Evolutionary conservation across 169 alveolate genomes (phyloP).

Genomic region (Plasmodium gaboni): DNA sequence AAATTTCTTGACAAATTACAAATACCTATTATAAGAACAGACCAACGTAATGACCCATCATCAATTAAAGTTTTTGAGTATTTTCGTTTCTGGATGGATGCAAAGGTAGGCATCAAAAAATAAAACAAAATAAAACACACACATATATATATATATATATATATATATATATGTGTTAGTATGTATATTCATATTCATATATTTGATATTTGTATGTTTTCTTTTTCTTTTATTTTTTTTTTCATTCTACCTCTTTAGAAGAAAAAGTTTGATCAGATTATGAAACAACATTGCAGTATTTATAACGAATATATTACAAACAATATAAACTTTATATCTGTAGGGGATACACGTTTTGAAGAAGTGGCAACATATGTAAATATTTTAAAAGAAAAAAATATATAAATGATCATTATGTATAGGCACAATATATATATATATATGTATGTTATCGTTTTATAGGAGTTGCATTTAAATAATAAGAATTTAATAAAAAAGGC

Average conservation of each 20-base stretch:
- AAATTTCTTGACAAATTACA: constrained; percentile 78
- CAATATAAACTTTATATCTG: constrained; percentile 83
- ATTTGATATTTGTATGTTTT: background rate
- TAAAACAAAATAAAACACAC: constrained; percentile 14
- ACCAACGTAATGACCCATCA: constrained; percentile 82
- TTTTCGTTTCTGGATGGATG: constrained; percentile 88
- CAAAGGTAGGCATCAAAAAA: constrained; percentile 79
- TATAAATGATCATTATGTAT: background rate
- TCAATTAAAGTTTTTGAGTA: constrained; percentile 81
- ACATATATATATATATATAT: background rate
- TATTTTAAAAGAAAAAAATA: constrained; percentile 1
- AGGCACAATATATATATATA: background rate
- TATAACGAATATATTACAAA: constrained; percentile 24
- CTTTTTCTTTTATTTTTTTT: background rate
- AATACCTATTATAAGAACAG: constrained; percentile 85
- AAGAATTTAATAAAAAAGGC: constrained; percentile 18
- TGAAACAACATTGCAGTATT: constrained; percentile 63
- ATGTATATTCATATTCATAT: background rate
- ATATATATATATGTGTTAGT: background rate
- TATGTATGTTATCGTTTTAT: background rate
- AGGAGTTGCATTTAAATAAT: constrained; percentile 36
- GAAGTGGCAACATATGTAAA: constrained; percentile 88
- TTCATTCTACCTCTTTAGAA: constrained; percentile 62
- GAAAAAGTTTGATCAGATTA: constrained; percentile 79
- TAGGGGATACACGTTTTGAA: constrained; percentile 90